Base-by-base conservation (phyloP, 495 filamentous ascomycete genomes). In the Penicillium cosmopolitanum region DNA sequence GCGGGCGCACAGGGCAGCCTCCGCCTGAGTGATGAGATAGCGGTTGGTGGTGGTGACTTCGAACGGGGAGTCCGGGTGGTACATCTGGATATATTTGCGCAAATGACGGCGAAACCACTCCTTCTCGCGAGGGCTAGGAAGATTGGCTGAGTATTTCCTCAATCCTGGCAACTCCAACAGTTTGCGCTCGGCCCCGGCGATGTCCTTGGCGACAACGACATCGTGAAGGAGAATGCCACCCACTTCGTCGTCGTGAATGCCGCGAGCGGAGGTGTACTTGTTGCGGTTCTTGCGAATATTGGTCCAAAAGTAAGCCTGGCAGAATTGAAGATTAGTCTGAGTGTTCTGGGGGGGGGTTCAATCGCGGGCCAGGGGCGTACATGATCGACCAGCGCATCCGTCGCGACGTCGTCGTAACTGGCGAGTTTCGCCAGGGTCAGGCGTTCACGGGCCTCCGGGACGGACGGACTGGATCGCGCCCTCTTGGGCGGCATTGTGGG, bases 31-130 rank as follows among this genome's bases (percentile, higher is more conserved):
- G 33, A 97, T 91, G n/a, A 92, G 94, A 75, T 97, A 99, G 44
- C 96, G 87, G 66, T 97, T 97, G 28, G 95, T 97, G 5, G 91
- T 95, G 31, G 86, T 89, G 42, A 98, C 91, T 70, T 99, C 95
- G 66, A 93, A 98, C 2, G 93, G 91, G 61, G 89, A 96, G 55
- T 98, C 95, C 10, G 93, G 89, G 28, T 92, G 81, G 75, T 97
- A 97, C 62, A 97, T 93, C 55, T 89, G 89, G 68, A 97, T 87
- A 73, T 99, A 99, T 59, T 90, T 93, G 46, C 89, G 87, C 60
- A 97, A 79, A 69, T 99, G 95, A 28, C 85, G 84, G 60, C 84
- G 80, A 69, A 98, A 98, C 73, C 96, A 91, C 21, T 93, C 88
- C 74, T 90, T 88, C 71, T 97, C 93, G 38, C 89, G 87, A 28